Evolutionary conservation across 2,329 filamentous ascomycete species (phyloP).

Genomic region (Calonectria naviculata): DNA sequence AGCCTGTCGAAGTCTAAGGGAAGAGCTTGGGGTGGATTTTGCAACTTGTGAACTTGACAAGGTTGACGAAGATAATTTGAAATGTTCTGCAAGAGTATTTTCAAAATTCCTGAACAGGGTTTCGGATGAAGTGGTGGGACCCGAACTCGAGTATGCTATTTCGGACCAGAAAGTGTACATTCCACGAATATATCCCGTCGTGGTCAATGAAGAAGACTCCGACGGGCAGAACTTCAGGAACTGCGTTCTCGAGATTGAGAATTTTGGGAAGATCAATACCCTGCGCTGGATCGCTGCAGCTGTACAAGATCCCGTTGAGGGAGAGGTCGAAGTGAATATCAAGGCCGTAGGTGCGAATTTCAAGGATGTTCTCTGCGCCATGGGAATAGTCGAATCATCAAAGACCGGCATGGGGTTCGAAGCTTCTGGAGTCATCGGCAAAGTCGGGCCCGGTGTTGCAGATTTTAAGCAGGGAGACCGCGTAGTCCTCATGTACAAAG

Average conservation of each 20-base stretch:
- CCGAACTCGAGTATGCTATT: not conserved
- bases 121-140: not conserved
- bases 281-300: not conserved
- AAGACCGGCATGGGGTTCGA: not conserved
- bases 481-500: conserved; percentile 36
- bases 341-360: not conserved
- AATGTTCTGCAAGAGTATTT: not conserved
- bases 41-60: conserved; percentile 41
- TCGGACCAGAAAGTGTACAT: not conserved
- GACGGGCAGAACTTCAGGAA: not conserved
- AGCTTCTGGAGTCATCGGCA: not conserved
- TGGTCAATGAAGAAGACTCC: not conserved
- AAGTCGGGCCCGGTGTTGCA: not conserved
- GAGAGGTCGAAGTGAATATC: not conserved
- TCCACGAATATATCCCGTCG: not conserved
- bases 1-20: conserved; percentile 38
- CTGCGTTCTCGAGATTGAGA: not conserved
- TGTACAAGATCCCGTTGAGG: too few species aligned
- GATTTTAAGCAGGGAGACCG: conserved; percentile 45
- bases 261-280: not conserved
- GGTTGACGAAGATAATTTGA: not conserved
- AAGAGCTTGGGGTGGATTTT: conserved; percentile 40
- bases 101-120: not conserved
- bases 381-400: not conserved
- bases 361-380: not conserved